A percentile compares a stretch with the other conserved stretches of the same genome.
Conservation (phyloP, 768 basidiomycete genomes). For the Ephemerocybe angulata region DNA sequence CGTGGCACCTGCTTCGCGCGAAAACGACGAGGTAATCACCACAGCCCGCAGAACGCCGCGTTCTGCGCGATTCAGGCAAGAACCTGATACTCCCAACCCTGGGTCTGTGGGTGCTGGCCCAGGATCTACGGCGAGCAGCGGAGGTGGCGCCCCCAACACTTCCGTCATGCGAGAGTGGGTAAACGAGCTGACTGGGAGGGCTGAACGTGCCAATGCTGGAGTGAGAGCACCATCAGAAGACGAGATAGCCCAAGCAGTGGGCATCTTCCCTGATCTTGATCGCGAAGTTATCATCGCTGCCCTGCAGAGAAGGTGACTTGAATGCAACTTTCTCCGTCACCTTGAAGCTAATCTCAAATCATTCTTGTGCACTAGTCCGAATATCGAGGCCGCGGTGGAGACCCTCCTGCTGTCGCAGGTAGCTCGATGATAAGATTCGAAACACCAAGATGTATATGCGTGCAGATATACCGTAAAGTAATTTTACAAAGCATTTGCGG, state of each 20-base stretch:
- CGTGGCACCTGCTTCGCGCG: constrained; percentile 18
- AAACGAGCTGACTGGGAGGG: constrained; percentile 68
- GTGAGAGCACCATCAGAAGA: constrained; percentile 69
- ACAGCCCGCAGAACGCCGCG: constrained; percentile 38
- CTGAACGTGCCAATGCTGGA: constrained; percentile 49
- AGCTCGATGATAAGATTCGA: constrained; percentile 16
- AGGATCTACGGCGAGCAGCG: constrained; percentile 24
- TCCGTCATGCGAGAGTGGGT: constrained; percentile 79
- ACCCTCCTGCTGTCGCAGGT: constrained; percentile 57
- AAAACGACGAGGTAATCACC: constrained; percentile 60
- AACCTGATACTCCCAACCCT: constrained; percentile 16
- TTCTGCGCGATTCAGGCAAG: neutral
- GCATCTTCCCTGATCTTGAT: constrained; percentile 81
- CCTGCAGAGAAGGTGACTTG: constrained; percentile 80
- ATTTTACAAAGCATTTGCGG: neutral
- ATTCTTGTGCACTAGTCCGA: constrained; percentile 45
- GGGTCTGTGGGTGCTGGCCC: constrained; percentile 14
- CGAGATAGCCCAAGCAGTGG: constrained; percentile 70
- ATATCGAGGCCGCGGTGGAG: constrained; percentile 80
- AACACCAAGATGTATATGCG: neutral
- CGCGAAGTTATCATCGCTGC: constrained; percentile 72
- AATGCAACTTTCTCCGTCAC: neutral
- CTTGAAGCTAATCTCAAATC: too few species aligned
- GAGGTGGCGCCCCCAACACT: too few species aligned
- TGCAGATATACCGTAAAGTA: neutral